Percentiles rank a stretch among this genome's conserved stretches.
phyloP scores from a whole-genome alignment of 2,329 filamentous ascomycete species.

The Alternaria sp. region DNA sequence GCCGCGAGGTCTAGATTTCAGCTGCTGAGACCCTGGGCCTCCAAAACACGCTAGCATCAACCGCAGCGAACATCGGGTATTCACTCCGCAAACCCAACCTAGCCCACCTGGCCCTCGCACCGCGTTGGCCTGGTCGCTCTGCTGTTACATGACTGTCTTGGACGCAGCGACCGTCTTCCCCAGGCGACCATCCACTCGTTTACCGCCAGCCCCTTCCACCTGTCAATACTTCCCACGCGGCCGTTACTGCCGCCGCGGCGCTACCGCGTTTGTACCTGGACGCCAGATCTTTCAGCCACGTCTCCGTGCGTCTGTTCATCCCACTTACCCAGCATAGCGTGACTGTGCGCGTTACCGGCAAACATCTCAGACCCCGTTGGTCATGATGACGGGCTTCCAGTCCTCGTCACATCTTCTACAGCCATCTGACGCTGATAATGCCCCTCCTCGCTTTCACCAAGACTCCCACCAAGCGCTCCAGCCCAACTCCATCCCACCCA shows the following conservation, averaged over 20 bases:
- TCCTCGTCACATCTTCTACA: conserved; percentile 15
- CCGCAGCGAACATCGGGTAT: conserved; percentile 13
- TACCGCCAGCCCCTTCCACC: not conserved
- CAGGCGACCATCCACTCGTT: conserved; percentile 2
- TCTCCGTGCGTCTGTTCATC: conserved; percentile 26
- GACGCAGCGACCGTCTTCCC: not conserved
- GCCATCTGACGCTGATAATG: conserved; percentile 19
- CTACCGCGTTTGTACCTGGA: conserved; percentile 29
- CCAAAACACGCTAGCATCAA: conserved; percentile 7
- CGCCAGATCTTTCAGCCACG: conserved; percentile 35
- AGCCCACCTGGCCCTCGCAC: conserved; percentile 1
- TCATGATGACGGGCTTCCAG: conserved; percentile 23
- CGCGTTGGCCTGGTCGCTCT: not conserved
- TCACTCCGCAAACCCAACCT: conserved; percentile 8
- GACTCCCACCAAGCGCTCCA: not conserved
- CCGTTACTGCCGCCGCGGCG: conserved; percentile 24
- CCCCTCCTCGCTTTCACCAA: conserved; percentile 8
- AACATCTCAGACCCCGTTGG: conserved; percentile 14
- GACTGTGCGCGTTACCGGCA: conserved; percentile 17
- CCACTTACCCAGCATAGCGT: conserved; percentile 20
- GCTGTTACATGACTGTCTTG: not conserved
- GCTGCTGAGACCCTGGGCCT: conserved; percentile 6
- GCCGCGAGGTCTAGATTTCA: conserved; percentile 10
- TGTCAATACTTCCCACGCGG: conserved; percentile 19
- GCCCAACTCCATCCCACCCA: conserved; percentile 24